Conservation (phyloP, 805 yeast genomes). For the Yamadazyma nakazawae region DNA sequence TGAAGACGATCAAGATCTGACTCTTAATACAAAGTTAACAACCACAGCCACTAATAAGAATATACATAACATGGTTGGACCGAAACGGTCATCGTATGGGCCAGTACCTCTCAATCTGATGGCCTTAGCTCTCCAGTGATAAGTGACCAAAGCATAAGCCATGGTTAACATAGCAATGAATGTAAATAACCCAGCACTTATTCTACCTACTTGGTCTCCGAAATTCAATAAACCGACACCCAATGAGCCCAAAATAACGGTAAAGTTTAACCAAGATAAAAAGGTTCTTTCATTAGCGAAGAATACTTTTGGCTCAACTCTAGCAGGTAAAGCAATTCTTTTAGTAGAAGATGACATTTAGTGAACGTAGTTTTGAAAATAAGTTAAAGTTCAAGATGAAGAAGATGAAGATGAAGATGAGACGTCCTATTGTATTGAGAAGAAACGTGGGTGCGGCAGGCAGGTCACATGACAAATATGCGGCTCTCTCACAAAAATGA, state of each 20-base stretch:
- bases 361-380: neutral
- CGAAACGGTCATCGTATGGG: slow-evolving; percentile 98
- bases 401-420: neutral
- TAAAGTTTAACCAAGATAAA: slow-evolving; percentile 96
- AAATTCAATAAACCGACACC: slow-evolving; percentile 95
- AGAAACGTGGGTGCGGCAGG: slow-evolving; percentile 5
- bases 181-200: slow-evolving; percentile 92
- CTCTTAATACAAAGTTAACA: slow-evolving; percentile 85
- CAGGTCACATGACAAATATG: slow-evolving; percentile 1
- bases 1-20: slow-evolving; percentile 41
- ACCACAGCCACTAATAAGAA: slow-evolving; percentile 91
- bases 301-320: slow-evolving; percentile 98
- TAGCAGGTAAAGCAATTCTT: slow-evolving; percentile 94
- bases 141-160: slow-evolving; percentile 92
- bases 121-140: slow-evolving; percentile 99
- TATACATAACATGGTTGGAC: slow-evolving; percentile 96
- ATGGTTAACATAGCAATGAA: slow-evolving; percentile 96
- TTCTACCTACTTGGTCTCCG: slow-evolving; percentile 90
- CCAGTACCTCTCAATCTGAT: slow-evolving; percentile 97
- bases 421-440: neutral
- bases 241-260: slow-evolving; percentile 95
- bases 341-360: slow-evolving; percentile 47
- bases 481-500: neutral
- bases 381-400: neutral
- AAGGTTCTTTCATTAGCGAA: slow-evolving; percentile 99